Evolutionary conservation across 139 green algal genomes (phyloP), one percentile per base, ranked within the genome.

Genomic region (Volvox reticuliferus): DNA sequence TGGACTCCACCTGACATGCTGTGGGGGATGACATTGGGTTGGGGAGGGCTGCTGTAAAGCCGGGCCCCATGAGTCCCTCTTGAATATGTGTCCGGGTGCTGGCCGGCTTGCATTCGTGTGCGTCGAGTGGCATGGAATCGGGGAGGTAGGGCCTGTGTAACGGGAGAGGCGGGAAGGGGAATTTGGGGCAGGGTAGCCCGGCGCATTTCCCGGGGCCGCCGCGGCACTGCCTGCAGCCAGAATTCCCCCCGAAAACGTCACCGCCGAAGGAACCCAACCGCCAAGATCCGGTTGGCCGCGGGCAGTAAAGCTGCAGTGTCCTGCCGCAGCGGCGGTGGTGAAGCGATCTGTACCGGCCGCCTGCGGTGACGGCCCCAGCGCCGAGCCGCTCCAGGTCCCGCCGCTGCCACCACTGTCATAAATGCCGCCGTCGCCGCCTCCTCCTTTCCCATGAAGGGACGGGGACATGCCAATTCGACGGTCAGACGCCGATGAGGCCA

Each of bases 161-260:
- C 78, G 78, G 36, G 78, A 84, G 36, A 84, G 78, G 18, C 78
- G 35, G 36, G 78, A 84, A 1, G 76, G 32, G 21, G 78, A 84
- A 35, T 20, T 62, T 2, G 76, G 76, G 2, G 30, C 16, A 1
- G 33, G 30, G 33, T 82, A 61, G 30, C 76, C 76, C 76, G 76
- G 30, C 76, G 76, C 76, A 33, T 13, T 35, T 20, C 32, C 76
- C 32, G 71, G 30, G 21, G 71, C 24, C 71, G 26, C 71, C 2
- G 71, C 71, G 71, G 71, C 2, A 18, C 26, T 79, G 26, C 71
- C 71, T 24, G 21, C 6, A 12, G 65, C 16, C 65, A 28, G 65
- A 9, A 55, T 55, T 14, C 44, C 44, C 44, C 44, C 44, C 5
- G 44, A 55, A 5, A 55, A 55, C 44, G 44, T 14, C 44, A 55